Base-by-base conservation (phyloP, 768 basidiomycete genomes). In the Termitomyces sp. region DNA sequence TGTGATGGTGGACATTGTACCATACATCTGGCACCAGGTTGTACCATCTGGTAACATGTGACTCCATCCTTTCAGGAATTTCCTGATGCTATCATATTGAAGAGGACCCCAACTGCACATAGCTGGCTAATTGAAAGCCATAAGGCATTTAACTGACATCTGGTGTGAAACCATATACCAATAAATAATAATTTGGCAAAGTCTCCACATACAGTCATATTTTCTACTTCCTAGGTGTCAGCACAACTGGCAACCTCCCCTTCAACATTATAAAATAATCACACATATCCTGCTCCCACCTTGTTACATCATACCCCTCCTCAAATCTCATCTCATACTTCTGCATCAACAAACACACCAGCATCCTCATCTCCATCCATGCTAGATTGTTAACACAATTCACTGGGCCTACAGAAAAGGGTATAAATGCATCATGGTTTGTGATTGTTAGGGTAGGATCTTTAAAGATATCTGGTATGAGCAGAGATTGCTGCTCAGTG, bases 351-450 rank as follows among this genome's bases (percentile, higher is more conserved):
- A 71, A 44, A 39, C 72, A 74, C 9, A 76, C 58, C 18, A 77
- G 60, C 69, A 75, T 72, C 7, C 76, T 64, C 69, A 79, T 71
- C 63, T 79, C 76, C 64, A 70, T 68, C 63, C 68, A 62, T 24
- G 79, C 79, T n/a, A 80, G 67, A 42, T 70, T 74, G 63, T 76
- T 77, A 3, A 72, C 75, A 46, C 79, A 81, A 33, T 67, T 76
- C 13, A 71, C 63, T n/a, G 79, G 75, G 2, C 79, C 79, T 13
- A 66, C 57, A 4, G 78, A 79, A 62, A 79, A 79, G 0, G 79
- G 76, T 30, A 76, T 68, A 57, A 77, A 79, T 18, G 76, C 76
- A 2, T 62, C 62, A 14, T 56, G 51, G 49, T 61, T 72, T 69
- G 50, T 64, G 67, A 67, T 58, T 30, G 64, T 57, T 12, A 52